A percentile compares a stretch with the other conserved stretches of the same genome.
phyloP scores from a whole-genome alignment of 2,329 filamentous ascomycete genomes.

The Aspergillus fijiensis region DNA sequence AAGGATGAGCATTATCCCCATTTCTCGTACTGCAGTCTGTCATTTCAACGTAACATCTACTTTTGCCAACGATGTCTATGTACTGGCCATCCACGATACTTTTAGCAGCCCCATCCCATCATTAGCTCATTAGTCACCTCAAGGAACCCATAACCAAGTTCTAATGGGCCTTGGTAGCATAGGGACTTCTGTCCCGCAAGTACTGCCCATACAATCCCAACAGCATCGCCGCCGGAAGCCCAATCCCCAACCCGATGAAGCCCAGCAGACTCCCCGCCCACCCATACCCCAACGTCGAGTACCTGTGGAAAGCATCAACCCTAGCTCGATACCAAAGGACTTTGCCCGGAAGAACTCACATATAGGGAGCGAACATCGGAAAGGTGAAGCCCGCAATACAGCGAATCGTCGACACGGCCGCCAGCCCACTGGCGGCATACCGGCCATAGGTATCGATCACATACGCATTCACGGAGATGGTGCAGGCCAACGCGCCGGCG shows the following conservation, averaged over 20 bases:
- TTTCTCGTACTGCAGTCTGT: too few relatives aligned
- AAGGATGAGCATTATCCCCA: too few relatives aligned
- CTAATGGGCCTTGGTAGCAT: slow-evolving; percentile 13
- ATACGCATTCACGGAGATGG: slow-evolving; percentile 37
- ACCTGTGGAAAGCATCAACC: slow-evolving; percentile 5
- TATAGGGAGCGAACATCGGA: slow-evolving; percentile 35
- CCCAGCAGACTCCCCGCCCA: slow-evolving; percentile 39
- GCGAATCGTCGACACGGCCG: slow-evolving; percentile 28
- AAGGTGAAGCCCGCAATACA: slow-evolving; percentile 36
- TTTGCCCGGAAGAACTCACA: slow-evolving; percentile 11
- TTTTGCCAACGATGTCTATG: too few relatives aligned
- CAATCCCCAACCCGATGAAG: slow-evolving; percentile 35
- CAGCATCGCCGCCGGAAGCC: slow-evolving; percentile 46
- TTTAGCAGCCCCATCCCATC: too few relatives aligned
- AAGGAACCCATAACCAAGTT: too few relatives aligned
- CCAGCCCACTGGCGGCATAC: slow-evolving; percentile 34
- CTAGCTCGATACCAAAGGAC: too few relatives aligned
- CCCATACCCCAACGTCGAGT: slow-evolving; percentile 26
- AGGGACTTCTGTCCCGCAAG: slow-evolving; percentile 46
- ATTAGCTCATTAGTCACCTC: too few relatives aligned
- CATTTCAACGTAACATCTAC: too few relatives aligned
- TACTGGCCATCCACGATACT: too few relatives aligned
- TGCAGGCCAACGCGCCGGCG: slow-evolving; percentile 42
- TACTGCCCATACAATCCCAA: slow-evolving; percentile 48
- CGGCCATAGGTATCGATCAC: slow-evolving; percentile 35